Evolutionary conservation across 129 eudicot genomes (phyloP), one percentile per base, ranked within the genome.

Genomic region (Gnaphalium uliginosum): DNA sequence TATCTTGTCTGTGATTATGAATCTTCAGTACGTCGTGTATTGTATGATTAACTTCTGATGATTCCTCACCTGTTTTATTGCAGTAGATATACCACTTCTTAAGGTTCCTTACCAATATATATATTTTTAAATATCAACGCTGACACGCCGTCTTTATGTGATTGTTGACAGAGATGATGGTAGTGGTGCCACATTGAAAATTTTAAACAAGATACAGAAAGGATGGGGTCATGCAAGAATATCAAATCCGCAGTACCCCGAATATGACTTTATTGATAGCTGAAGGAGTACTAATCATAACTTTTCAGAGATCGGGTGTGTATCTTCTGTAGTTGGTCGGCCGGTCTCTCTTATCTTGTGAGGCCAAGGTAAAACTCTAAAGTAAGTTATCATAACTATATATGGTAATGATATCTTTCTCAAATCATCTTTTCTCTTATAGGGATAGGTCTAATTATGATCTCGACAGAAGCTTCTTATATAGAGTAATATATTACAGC

Each of bases 211-310:
- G 80, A 86, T 90, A 73, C 89, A 90, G 68, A 83, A 85, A 71
- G 98, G 97, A 60, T 90, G 97, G 93, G 97, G 98, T 80, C 89
- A 85, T 64, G 91, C 85, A 71, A 82, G 78, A 56, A 75, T 85
- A 76, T 85, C 85, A 53, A 71, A 77, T 76, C 66, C 62, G 70
- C 87, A 81, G 68, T 66, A 82, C 79, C 86, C 71, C 8, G 83
- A 78, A 66, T 81, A 71, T 76, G 84, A 86, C 68, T 73, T 76
- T 71, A 72, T 78, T 74, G 88, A 89, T 79, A 78, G 22, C 78
- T 92, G 88, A 84, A 58, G 72, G 75, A 69, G 53, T 59, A 65
- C 15, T 19, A 48, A 64, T 72, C 46, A 7, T 33, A 69, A 22
- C 33, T 56, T 56, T 59, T 15, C 51, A 54, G 63, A 51, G 7